These are phyloP conservation scores for Ajuga reptans DNA, from an alignment of 305 asterid genomes.

Conservation along the genomic window DNA sequence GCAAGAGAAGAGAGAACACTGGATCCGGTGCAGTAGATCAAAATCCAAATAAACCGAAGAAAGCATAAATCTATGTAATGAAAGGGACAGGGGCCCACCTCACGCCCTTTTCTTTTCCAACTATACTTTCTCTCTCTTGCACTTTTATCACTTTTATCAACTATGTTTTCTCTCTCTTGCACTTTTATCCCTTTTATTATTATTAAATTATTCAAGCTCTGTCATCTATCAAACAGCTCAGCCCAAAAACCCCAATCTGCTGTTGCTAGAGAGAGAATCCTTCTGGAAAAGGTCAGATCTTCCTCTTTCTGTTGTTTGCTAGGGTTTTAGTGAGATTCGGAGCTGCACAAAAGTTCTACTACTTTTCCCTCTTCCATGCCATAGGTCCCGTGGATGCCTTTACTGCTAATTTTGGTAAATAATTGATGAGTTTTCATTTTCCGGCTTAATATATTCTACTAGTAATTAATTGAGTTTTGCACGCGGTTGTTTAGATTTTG, in stretches of 20 bases:
- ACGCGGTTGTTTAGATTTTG: slow-evolving; percentile 14
- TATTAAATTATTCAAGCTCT: slow-evolving; percentile 25
- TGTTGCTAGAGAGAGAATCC: slow-evolving; percentile 18
- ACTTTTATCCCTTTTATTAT: slow-evolving; percentile 48
- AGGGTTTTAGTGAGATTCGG: slow-evolving; percentile 26
- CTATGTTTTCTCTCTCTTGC: slow-evolving; percentile 41
- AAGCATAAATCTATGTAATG: slow-evolving; percentile 37
- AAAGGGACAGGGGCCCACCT: slow-evolving; percentile 60
- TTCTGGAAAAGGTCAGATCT: slow-evolving; percentile 39
- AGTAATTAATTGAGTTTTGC: background rate
- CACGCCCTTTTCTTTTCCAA: slow-evolving; percentile 15
- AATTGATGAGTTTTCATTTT: slow-evolving; percentile 9
- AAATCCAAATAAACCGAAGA: background rate
- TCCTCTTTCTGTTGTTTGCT: slow-evolving; percentile 14
- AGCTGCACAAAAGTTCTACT: slow-evolving; percentile 30
- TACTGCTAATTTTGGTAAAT: slow-evolving; percentile 34
- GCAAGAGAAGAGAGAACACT: too few relatives aligned
- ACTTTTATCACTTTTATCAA: slow-evolving; percentile 47
- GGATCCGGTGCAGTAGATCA: too few relatives aligned
- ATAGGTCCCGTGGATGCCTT: slow-evolving; percentile 19
- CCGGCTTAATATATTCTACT: background rate
- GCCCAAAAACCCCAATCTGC: slow-evolving; percentile 28
- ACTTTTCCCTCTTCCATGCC: slow-evolving; percentile 18
- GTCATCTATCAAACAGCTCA: slow-evolving; percentile 35
- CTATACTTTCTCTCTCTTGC: slow-evolving; percentile 41